phyloP scores from a whole-genome alignment of 352 stramenopile genomes.

The Blastocystis sp. region DNA sequence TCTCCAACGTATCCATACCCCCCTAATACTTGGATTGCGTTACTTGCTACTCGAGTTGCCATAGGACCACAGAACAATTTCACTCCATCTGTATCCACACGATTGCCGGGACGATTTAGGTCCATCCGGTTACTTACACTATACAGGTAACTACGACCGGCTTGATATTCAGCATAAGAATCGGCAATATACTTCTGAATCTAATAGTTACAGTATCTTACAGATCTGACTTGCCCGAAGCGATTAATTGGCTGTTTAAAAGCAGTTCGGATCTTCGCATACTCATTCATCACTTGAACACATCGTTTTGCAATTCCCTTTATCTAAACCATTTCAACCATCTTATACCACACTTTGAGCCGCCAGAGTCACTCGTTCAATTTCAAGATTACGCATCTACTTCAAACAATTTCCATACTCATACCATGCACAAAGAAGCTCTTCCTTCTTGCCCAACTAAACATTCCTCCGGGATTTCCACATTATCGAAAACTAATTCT shows the following conservation, averaged over 20 bases:
- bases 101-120: constrained; percentile 88
- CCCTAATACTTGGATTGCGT: constrained; percentile 90
- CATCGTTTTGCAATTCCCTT: constrained; percentile 88
- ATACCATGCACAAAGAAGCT: constrained; percentile 83
- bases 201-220: constrained; percentile 75
- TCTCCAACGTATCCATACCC: constrained; percentile 98
- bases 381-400: constrained; percentile 96
- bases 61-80: constrained; percentile 96
- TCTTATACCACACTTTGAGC: constrained; percentile 80
- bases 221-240: constrained; percentile 75
- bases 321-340: constrained; percentile 48
- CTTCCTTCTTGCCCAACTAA: constrained; percentile 82
- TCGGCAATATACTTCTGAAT: constrained; percentile 95
- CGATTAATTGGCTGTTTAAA: constrained; percentile 89
- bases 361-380: constrained; percentile 92
- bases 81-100: constrained; percentile 93
- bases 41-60: constrained; percentile 92
- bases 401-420: constrained; percentile 70
- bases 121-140: constrained; percentile 88
- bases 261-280: constrained; percentile 84
- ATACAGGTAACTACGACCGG: constrained; percentile 92
- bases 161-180: constrained; percentile 96
- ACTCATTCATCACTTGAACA: constrained; percentile 95
- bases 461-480: constrained; percentile 82
- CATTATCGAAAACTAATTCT: constrained; percentile 97